Conservation (phyloP, 1,284 basidiomycete species). For the Malassezia vespertilionis region DNA sequence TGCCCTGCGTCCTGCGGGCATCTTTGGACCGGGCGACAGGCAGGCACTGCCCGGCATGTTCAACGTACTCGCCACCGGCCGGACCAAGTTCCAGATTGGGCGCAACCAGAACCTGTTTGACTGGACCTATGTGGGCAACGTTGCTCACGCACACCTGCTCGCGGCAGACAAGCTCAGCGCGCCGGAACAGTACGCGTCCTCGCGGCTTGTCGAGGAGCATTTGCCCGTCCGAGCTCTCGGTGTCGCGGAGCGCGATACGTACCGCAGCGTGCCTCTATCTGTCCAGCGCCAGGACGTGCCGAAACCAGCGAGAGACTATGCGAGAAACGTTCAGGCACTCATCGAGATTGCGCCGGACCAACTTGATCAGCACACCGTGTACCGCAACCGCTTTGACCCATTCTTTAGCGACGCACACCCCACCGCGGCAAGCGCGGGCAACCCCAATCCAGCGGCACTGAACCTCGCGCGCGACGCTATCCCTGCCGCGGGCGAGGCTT, state of each 20-base stretch:
- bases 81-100: constrained; percentile 88
- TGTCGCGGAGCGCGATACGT: constrained; percentile 18
- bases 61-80: constrained; percentile 63
- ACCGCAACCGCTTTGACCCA: constrained; percentile 60
- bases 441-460: constrained; percentile 23
- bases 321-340: constrained; percentile 22
- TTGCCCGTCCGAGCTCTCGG: constrained; percentile 20
- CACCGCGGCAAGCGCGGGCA: constrained; percentile 24
- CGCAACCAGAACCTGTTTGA: constrained; percentile 88
- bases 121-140: constrained; percentile 94
- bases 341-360: not conserved
- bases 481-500: constrained; percentile 79
- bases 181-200: constrained; percentile 15
- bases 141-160: constrained; percentile 84
- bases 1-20: constrained; percentile 83
- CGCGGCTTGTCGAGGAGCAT: constrained; percentile 47
- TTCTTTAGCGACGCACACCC: constrained; percentile 49
- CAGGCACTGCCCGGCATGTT: constrained; percentile 73
- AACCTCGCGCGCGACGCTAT: constrained; percentile 52
- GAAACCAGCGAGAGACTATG: constrained; percentile 35
- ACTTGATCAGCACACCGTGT: constrained; percentile 53
- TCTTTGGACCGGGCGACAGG: constrained; percentile 90
- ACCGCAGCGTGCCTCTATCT: constrained; percentile 35
- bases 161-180: constrained; percentile 69
- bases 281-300: constrained; percentile 28